Conservation (phyloP, 768 basidiomycete genomes). For the Rhodocollybia butyracea region DNA sequence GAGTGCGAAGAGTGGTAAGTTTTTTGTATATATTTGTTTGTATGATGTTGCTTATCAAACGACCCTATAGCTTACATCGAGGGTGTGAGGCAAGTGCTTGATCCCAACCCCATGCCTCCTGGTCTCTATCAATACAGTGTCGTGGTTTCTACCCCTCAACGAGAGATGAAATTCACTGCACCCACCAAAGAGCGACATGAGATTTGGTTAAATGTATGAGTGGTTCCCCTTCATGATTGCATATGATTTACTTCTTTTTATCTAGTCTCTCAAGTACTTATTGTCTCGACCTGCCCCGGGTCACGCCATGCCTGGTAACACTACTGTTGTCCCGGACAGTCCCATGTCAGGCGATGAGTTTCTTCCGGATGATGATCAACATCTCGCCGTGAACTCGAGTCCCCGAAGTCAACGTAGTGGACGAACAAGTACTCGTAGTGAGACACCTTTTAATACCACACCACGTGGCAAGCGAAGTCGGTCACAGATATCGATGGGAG, state of each 20-base stretch:
- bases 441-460: constrained; percentile 70
- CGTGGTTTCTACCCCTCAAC: constrained; percentile 85
- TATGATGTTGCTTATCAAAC: constrained; percentile 9
- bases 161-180: constrained; percentile 99
- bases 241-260: constrained; percentile 1
- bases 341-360: constrained; percentile 46
- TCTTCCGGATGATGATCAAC: constrained; percentile 48
- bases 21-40: constrained; percentile 4
- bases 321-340: constrained; percentile 39
- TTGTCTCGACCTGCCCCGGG: constrained; percentile 62
- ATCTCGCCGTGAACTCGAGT: constrained; percentile 46
- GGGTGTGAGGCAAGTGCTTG: constrained; percentile 85
- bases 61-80: constrained; percentile 79
- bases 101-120: constrained; percentile 94
- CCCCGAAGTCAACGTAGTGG: constrained; percentile 75
- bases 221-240: constrained; percentile 11
- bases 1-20: constrained; percentile 93
- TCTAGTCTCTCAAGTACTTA: constrained; percentile 87
- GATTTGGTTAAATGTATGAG: constrained; percentile 87
- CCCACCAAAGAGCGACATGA: constrained; percentile 94
- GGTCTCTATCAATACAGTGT: constrained; percentile 92
- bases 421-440: constrained; percentile 54
- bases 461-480: constrained; percentile 76
- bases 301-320: constrained; percentile 36
- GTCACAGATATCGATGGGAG: constrained; percentile 70